Evolutionary conservation across 1,284 basidiomycete species (phyloP), one percentile per base, ranked within the genome.

Genomic region (Amylostereum areolatum): DNA sequence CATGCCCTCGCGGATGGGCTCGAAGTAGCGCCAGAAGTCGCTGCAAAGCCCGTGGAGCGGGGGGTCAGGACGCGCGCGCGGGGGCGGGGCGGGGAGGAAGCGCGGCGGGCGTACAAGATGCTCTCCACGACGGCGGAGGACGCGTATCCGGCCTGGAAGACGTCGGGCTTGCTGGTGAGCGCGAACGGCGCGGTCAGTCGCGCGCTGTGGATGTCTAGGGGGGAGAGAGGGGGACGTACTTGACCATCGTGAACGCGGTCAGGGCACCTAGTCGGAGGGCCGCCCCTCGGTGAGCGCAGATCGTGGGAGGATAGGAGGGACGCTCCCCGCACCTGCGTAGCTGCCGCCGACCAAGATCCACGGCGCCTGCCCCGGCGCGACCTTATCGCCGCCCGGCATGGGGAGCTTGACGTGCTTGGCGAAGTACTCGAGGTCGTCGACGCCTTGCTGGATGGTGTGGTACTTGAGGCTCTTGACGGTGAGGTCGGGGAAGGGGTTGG

Each of bases 271-370:
- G 34, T 43, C 10, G 2, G 30, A 18, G n/a, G 24, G 11, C 30
- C 44, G 7, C 46, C 34, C 24, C 28, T 5, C 24, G 24, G 9
- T 27, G n/a, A 2, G 42, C 9, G 27, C 37, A 8, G 31, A 12
- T 8, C 4, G 3, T 5, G 39, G 4, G 10, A 32, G 2, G 0
- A n/a, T n/a, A n/a, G n/a, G n/a, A n/a, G n/a, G n/a, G n/a, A n/a
- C n/a, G n/a, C n/a, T n/a, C n/a, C n/a, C n/a, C n/a, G n/a, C n/a
- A 56, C 82, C 82, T 56, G 80, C 71, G 57, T 87, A 86, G 59
- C 81, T 85, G 29, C 84, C 83, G n/a, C 86, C 85, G 33, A 83
- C 62, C 28, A 87, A 60, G 42, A 88, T 67, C 86, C 85, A 88
- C 4, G 81, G 80, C 0, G 78, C 77, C 47, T 77, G 73, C 43